phyloP scores from a whole-genome alignment of 2,329 filamentous ascomycete genomes.

The Phialophora verrucosa region DNA sequence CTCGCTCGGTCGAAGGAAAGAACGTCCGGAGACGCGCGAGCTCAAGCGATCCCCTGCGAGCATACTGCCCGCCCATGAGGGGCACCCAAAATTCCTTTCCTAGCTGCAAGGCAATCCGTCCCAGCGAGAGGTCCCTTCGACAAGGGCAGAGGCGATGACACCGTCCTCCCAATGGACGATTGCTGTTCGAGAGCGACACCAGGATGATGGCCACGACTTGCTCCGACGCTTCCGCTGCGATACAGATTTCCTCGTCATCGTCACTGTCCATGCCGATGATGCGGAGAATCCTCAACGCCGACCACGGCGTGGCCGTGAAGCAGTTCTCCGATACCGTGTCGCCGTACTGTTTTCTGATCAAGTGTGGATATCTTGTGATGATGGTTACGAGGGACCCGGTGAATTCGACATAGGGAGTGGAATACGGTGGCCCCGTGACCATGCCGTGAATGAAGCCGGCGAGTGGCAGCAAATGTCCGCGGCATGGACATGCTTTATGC shows the following conservation, averaged over 20 bases:
- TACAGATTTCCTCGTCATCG: background rate
- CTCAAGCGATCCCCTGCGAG: constrained; percentile 1
- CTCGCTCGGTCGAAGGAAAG: constrained; percentile 1
- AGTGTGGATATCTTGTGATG: background rate
- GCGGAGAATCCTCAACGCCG: background rate
- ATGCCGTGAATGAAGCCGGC: background rate
- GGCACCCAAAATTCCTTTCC: constrained; percentile 4
- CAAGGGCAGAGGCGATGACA: constrained; percentile 3
- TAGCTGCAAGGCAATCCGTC: constrained; percentile 2
- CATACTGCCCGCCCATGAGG: constrained; percentile 3
- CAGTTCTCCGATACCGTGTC: background rate
- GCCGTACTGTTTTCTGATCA: background rate
- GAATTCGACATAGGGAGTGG: background rate
- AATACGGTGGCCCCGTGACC: background rate
- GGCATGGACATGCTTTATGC: background rate
- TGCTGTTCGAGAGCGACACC: background rate
- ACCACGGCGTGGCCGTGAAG: background rate
- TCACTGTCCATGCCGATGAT: constrained; percentile 6
- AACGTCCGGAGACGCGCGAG: constrained; percentile 8
- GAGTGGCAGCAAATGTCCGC: background rate
- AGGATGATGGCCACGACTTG: background rate
- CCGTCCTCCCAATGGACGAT: background rate
- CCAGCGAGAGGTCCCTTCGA: background rate
- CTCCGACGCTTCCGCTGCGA: background rate
- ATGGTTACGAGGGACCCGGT: background rate